phyloP scores from a whole-genome alignment of 306 rosid genomes.

The Argentina anserina region DNA sequence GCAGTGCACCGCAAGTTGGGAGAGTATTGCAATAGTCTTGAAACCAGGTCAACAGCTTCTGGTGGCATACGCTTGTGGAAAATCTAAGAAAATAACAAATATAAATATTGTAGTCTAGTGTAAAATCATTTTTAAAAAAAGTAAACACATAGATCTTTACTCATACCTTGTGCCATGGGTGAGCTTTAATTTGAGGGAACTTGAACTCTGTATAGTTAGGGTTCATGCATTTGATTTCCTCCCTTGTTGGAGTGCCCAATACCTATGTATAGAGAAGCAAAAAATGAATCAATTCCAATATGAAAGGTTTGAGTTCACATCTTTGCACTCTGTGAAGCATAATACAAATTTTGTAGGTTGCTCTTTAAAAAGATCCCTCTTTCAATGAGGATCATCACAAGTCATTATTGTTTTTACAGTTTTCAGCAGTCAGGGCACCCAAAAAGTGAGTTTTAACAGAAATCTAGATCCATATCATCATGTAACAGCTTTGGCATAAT shows the following conservation, averaged over 20 bases:
- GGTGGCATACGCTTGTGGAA: conserved; percentile 98
- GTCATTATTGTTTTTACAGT: neutral
- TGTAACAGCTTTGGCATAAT: neutral
- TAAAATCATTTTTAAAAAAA: neutral
- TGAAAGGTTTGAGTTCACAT: neutral
- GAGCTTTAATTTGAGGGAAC: conserved; percentile 97
- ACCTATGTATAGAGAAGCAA: conserved; percentile 46
- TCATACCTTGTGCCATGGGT: conserved; percentile 97
- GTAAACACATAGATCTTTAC: neutral
- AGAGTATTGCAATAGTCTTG: conserved; percentile 89
- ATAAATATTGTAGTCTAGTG: conserved; percentile 2
- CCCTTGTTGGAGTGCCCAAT: conserved; percentile 97
- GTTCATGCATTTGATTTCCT: conserved; percentile 98
- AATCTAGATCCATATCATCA: neutral
- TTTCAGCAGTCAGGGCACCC: neutral
- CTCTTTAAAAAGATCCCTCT: neutral
- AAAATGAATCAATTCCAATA: neutral
- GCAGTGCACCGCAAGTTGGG: conserved; percentile 90
- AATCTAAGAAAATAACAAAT: conserved; percentile 45
- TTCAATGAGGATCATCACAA: neutral
- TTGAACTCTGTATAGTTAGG: conserved; percentile 97
- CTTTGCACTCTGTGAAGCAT: neutral
- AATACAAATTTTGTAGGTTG: neutral
- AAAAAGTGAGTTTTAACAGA: neutral
- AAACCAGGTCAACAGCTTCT: conserved; percentile 96